phyloP scores from a whole-genome alignment of 176 grass and related monocot genomes.

The Musa itinerans region DNA sequence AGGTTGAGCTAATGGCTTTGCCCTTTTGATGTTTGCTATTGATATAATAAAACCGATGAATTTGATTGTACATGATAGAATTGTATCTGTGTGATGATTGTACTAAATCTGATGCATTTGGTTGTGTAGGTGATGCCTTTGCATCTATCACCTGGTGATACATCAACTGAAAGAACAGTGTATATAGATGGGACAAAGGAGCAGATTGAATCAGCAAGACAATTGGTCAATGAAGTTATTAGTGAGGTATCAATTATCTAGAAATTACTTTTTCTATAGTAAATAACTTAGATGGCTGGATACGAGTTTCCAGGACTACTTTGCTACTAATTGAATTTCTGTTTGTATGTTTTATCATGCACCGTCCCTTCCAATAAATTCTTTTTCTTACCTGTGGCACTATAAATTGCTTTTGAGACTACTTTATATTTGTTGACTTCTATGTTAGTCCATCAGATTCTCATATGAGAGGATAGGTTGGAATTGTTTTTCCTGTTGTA shows the following conservation, averaged over 20 bases:
- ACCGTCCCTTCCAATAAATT: background rate
- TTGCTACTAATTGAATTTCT: background rate
- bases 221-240: conserved; percentile 74
- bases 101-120: background rate
- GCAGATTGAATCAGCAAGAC: conserved; percentile 84
- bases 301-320: too few species aligned
- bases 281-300: too few species aligned
- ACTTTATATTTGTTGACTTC: conserved; percentile 53
- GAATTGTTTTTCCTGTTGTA: conserved; percentile 35
- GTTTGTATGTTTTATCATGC: background rate
- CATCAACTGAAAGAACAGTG: conserved; percentile 73
- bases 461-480: conserved; percentile 82
- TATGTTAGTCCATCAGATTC: conserved; percentile 66
- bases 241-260: conserved; percentile 54
- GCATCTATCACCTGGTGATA: conserved; percentile 81
- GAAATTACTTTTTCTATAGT: background rate
- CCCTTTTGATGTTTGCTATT: too few species aligned
- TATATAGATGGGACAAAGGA: conserved; percentile 77
- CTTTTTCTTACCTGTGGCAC: conserved; percentile 31
- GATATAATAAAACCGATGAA: too few species aligned
- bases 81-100: too few species aligned
- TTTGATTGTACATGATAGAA: too few species aligned
- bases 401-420: conserved; percentile 25
- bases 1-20: too few species aligned
- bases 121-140: conserved; percentile 62